Evolutionary conservation across 1,139 yeast species (phyloP).

Genomic region (Nematodospora anomalae): DNA sequence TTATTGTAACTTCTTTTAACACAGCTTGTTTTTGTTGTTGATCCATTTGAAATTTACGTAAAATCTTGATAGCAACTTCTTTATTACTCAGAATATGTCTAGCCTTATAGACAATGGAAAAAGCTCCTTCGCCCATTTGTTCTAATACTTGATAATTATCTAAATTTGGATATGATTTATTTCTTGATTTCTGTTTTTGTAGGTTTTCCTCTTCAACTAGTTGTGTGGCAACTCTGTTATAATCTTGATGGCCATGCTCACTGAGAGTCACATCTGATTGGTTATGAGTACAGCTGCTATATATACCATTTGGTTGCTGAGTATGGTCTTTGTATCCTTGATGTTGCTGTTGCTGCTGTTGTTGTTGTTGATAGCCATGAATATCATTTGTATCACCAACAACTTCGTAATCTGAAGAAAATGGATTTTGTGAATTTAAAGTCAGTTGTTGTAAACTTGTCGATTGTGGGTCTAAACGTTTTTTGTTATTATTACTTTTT

Average conservation of each 20-base stretch:
- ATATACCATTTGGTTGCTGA: slow-evolving; percentile 8
- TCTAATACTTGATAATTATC: slow-evolving; percentile 56
- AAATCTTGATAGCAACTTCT: slow-evolving; percentile 68
- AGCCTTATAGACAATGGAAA: slow-evolving; percentile 84
- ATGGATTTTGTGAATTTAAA: slow-evolving; percentile 5
- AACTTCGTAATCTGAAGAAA: slow-evolving; percentile 6
- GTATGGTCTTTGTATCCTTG: slow-evolving; percentile 7
- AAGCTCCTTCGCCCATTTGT: slow-evolving; percentile 91
- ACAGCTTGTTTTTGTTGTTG: slow-evolving; percentile 53
- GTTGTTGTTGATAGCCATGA: slow-evolving; percentile 7
- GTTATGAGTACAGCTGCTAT: slow-evolving; percentile 10
- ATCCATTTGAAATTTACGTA: slow-evolving; percentile 57
- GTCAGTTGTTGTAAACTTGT: slow-evolving; percentile 4
- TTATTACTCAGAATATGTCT: slow-evolving; percentile 40
- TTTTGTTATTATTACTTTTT: slow-evolving; percentile 20
- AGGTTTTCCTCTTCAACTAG: slow-evolving; percentile 63
- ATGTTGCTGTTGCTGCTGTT: slow-evolving; percentile 15
- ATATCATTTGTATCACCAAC: slow-evolving; percentile 5
- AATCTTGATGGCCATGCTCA: slow-evolving; percentile 19
- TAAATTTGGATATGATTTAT: slow-evolving; percentile 45
- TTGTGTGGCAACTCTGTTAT: slow-evolving; percentile 56
- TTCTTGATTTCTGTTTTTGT: slow-evolving; percentile 31
- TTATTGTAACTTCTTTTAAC: slow-evolving; percentile 57
- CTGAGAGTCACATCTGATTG: slow-evolving; percentile 12
- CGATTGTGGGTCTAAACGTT: slow-evolving; percentile 3